A percentile compares a stretch with the other conserved stretches of the same genome.
Conservation (phyloP, 2,329 filamentous ascomycete species). For the Alternaria arborescens region DNA sequence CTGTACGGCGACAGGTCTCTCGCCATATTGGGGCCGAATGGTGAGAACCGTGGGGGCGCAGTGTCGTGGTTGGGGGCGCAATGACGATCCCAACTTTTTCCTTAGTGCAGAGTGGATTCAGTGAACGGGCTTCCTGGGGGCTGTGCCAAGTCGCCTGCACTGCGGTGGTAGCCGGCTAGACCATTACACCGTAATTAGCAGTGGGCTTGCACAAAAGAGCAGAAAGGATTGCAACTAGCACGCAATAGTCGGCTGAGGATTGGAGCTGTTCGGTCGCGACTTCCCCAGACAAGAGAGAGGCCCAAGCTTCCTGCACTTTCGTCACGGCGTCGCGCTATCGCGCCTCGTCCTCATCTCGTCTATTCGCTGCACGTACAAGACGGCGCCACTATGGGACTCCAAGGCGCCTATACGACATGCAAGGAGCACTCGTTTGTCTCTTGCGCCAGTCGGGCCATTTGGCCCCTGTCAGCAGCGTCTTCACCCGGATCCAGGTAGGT, state of each 20-base stretch:
- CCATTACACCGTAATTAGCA: slow-evolving; percentile 10
- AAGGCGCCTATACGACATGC: slow-evolving; percentile 14
- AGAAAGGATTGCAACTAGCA: neutral
- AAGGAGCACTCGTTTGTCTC: slow-evolving; percentile 6
- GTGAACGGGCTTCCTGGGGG: slow-evolving; percentile 4
- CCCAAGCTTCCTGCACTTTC: slow-evolving; percentile 16
- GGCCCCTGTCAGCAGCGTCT: slow-evolving; percentile 21
- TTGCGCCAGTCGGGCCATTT: slow-evolving; percentile 15
- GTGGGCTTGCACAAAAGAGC: neutral
- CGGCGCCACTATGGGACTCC: slow-evolving; percentile 6
- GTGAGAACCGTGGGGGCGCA: slow-evolving; percentile 11
- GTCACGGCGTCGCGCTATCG: slow-evolving; percentile 14
- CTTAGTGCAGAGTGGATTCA: neutral
- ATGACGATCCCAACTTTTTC: slow-evolving; percentile 22
- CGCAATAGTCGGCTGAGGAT: neutral
- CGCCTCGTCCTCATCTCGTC: slow-evolving; percentile 10
- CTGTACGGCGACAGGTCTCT: slow-evolving; percentile 47
- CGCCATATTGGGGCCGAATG: slow-evolving; percentile 26
- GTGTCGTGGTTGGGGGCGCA: slow-evolving; percentile 13
- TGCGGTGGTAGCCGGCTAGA: slow-evolving; percentile 9
- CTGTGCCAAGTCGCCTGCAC: slow-evolving; percentile 11
- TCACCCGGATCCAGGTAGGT: slow-evolving; percentile 2
- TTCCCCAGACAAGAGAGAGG: slow-evolving; percentile 17
- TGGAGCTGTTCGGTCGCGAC: slow-evolving; percentile 11
- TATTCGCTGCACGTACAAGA: slow-evolving; percentile 15